These are phyloP conservation scores for Litchi chinensis DNA, from an alignment of 345 rosid genomes.

Conservation along the genomic window DNA sequence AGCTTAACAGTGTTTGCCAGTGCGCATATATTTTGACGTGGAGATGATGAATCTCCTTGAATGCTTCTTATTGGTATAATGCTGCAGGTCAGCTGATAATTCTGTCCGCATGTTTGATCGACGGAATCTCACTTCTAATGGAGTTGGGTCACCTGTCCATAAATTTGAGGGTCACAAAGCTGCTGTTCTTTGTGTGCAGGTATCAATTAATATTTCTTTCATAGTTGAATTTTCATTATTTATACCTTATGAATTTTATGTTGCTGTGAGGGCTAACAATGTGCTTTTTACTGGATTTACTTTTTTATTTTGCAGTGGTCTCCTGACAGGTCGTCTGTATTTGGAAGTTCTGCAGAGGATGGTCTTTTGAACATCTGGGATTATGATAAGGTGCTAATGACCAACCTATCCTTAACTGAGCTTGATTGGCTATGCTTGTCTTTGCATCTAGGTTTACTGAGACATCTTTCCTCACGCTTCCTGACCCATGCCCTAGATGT, in stretches of 20 bases:
- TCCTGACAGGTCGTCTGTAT: slow-evolving; percentile 85
- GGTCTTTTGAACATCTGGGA: slow-evolving; percentile 96
- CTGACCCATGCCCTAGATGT: neutral
- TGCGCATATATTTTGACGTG: slow-evolving; percentile 5
- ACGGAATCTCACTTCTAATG: slow-evolving; percentile 73
- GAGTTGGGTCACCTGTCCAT: slow-evolving; percentile 73
- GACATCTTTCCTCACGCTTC: neutral
- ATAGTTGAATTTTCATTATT: neutral
- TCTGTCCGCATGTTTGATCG: slow-evolving; percentile 92
- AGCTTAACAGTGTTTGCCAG: neutral
- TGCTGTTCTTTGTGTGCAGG: slow-evolving; percentile 97
- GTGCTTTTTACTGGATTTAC: slow-evolving; percentile 13
- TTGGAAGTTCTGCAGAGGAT: slow-evolving; percentile 97
- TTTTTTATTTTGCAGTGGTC: slow-evolving; percentile 64
- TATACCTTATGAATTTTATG: neutral
- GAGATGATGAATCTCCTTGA: neutral
- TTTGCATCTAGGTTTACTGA: slow-evolving; percentile 1
- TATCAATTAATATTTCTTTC: slow-evolving; percentile 23
- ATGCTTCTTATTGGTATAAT: slow-evolving; percentile 12
- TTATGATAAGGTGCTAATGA: slow-evolving; percentile 66
- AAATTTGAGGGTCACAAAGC: slow-evolving; percentile 91
- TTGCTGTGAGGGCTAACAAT: neutral
- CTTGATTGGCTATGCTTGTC: neutral
- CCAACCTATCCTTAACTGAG: neutral
- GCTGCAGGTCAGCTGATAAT: slow-evolving; percentile 90